Base-by-base conservation (phyloP, 164 flowering plant species). In the Paratinospora sagittata region DNA sequence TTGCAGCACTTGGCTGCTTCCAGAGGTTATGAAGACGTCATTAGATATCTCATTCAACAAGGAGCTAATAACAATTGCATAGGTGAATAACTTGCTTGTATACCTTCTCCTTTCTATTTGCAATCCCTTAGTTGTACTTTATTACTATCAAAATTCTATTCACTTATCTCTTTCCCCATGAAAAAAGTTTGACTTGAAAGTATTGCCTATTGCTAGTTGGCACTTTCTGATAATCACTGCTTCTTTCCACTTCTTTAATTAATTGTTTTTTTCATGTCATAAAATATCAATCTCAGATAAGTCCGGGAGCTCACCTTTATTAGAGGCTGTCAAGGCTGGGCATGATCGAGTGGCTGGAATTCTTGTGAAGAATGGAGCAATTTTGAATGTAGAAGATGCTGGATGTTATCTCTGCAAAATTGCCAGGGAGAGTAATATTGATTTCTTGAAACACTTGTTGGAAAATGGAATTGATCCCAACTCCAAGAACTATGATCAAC, bases 1-100 rank as follows among this genome's bases (percentile, higher is more conserved):
- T 6, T 69, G 64, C 84, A 91, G 97, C 97, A 90, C 79, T 85
- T 88, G 82, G 91, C 97, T 27, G 86, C 97, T 74, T 80, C 85
- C 2, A 85, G 85, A 78, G 97, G 97, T 61, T 76, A 82, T 69
- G 97, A 87, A 72, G 91, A 88, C 72, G 79, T 89, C 10, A 66
- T 78, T 27, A 74, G 8, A 52, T 91, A 85, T 70, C 93, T 91
- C 26, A 78, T 89, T 58, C 85, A 86, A 70, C 75, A 76, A 73
- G 83, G 87, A 24, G 88, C 77, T 24, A 78, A 82, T 12, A 76
- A 85, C 74, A 86, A 87, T 70, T 34, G 67, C 26, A 77, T 68
- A 81, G 97, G 97, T 87, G 82, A 74, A 36, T 63, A n/a, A 23
- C 58, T 63, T n/a, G 33, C 33, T 30, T 30, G 2, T 30, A 30